Conservation (phyloP, 257 asterid genomes). For the Asclepias syriaca region DNA sequence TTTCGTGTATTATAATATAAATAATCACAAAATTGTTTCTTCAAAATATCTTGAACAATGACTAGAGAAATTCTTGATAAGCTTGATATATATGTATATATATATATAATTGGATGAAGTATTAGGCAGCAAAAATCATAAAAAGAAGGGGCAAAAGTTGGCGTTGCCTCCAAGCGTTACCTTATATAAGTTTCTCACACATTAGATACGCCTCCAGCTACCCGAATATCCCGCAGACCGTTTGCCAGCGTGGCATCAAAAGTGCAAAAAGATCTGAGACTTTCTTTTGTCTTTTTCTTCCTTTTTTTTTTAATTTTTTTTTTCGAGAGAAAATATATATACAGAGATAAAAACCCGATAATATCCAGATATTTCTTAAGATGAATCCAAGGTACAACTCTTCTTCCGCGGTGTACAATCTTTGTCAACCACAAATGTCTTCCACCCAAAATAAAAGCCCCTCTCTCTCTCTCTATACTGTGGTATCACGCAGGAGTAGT, state of each 20-base stretch:
- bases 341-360: background rate
- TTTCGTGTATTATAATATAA: too few relatives aligned
- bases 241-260: conserved; percentile 9
- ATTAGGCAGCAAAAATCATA: too few relatives aligned
- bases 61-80: too few relatives aligned
- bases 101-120: too few relatives aligned
- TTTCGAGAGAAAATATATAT: background rate
- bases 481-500: background rate
- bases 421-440: background rate
- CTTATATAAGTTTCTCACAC: background rate
- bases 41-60: too few relatives aligned
- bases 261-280: conserved; percentile 3
- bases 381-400: background rate
- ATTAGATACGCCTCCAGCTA: background rate
- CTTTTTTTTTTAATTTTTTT: too few relatives aligned
- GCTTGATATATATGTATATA: too few relatives aligned
- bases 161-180: conserved; percentile 9
- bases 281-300: background rate
- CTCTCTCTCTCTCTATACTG: background rate
- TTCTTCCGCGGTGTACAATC: background rate
- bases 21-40: too few relatives aligned
- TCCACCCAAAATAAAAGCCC: background rate
- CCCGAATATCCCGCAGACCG: background rate
- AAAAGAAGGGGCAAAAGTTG: background rate
- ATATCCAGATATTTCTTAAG: background rate